Conservation (phyloP, 179 eudicot genomes). For the Camellia oleifera region DNA sequence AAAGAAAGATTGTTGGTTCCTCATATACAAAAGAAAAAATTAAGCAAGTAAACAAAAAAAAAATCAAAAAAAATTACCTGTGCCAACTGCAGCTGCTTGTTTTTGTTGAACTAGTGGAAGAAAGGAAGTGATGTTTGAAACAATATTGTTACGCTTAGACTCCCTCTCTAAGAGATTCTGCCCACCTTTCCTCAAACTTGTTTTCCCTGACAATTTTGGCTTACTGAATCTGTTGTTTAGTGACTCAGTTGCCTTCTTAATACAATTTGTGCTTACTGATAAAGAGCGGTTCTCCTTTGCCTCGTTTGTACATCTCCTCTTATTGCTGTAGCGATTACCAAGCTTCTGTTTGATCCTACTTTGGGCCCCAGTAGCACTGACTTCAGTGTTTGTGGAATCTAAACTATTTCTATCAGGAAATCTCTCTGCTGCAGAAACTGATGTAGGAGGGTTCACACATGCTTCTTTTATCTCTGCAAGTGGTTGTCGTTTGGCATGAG, state of each 20-base stretch:
- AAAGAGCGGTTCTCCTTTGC: constrained; percentile 49
- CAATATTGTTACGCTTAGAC: constrained; percentile 61
- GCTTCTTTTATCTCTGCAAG: constrained; percentile 37
- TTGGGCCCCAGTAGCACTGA: constrained; percentile 30
- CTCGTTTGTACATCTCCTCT: constrained; percentile 28
- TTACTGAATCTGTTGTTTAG: constrained; percentile 45
- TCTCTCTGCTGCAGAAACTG: constrained; percentile 35
- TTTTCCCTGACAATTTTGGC: constrained; percentile 45
- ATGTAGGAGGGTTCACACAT: constrained; percentile 21
- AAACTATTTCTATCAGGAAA: constrained; percentile 31
- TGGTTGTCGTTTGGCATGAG: constrained; percentile 42
- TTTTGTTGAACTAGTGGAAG: constrained; percentile 82
- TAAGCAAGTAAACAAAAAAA: not conserved
- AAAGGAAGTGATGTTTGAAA: constrained; percentile 55
- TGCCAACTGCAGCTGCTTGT: constrained; percentile 62
- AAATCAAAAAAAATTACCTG: constrained; percentile 48
- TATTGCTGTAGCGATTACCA: constrained; percentile 29
- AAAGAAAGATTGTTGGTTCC: not conserved
- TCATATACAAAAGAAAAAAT: not conserved
- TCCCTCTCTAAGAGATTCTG: constrained; percentile 54
- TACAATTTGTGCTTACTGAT: constrained; percentile 41
- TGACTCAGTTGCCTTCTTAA: constrained; percentile 43
- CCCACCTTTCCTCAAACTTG: constrained; percentile 52
- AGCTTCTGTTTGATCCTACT: constrained; percentile 36
- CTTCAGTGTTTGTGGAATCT: constrained; percentile 40